Percentiles rank a stretch among this genome's conserved stretches.
These are phyloP conservation scores for Sclerotiophoma versabilis DNA, from an alignment of 2,329 filamentous ascomycete genomes.

Conservation along the genomic window DNA sequence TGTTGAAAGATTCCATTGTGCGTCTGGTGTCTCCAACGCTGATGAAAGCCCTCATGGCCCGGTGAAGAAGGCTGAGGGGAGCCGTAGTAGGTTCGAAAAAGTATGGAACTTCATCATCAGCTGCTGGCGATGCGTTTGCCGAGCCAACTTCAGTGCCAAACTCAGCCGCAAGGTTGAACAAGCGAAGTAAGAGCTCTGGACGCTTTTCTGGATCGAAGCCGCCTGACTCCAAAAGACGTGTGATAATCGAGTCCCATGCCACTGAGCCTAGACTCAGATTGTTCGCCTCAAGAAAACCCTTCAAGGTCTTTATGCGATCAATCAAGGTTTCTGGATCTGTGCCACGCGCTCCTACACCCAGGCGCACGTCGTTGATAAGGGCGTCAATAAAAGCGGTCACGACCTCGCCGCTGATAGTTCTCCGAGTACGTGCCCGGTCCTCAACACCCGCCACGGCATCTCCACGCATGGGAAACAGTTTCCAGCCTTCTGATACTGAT, in stretches of 20 bases:
- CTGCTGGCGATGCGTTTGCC: conserved; percentile 40
- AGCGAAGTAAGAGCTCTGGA: conserved; percentile 51
- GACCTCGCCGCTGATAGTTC: conserved; percentile 66
- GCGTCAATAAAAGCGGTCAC: conserved; percentile 63
- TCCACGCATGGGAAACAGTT: conserved; percentile 30
- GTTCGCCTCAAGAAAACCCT: conserved; percentile 47
- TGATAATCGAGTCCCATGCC: conserved; percentile 56
- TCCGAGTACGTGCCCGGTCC: conserved; percentile 43
- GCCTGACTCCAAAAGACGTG: conserved; percentile 60
- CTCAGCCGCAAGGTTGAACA: conserved; percentile 50
- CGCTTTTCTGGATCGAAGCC: conserved; percentile 55
- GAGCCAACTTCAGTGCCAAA: conserved; percentile 52
- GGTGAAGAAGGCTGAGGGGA: conserved; percentile 53
- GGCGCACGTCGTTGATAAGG: conserved; percentile 55
- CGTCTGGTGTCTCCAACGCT: conserved; percentile 47
- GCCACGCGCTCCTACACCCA: conserved; percentile 53
- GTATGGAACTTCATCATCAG: conserved; percentile 43
- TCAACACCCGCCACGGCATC: conserved; percentile 26
- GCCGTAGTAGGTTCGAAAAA: conserved; percentile 55
- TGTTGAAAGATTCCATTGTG: conserved; percentile 48
- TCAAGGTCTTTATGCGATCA: conserved; percentile 44
- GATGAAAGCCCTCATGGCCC: conserved; percentile 51
- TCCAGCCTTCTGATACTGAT: conserved; percentile 29
- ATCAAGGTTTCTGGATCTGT: conserved; percentile 46
- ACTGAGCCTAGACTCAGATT: conserved; percentile 50